Evolutionary conservation across 1,139 yeast genomes (phyloP), one percentile per base, ranked within the genome.

Genomic region (Geotrichum fermentans): DNA sequence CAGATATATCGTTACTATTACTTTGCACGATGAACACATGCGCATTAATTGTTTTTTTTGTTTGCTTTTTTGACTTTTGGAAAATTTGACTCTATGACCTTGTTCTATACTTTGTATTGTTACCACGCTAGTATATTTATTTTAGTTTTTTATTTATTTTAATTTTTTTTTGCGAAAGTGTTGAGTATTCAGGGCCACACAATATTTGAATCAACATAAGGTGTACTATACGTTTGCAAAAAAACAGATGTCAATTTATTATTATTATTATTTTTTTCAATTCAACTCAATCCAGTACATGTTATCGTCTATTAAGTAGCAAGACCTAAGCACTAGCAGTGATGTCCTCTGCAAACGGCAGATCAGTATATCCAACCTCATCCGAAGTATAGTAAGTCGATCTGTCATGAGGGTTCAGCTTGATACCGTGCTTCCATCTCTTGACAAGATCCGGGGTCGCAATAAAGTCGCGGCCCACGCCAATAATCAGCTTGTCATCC

Each of bases 391-490:
- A 73, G 55, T 73, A 74, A 1, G 67, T 63, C 4, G 58, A 40
- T 52, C 77, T 62, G 48, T 73, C 65, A 52, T 72, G 72, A 14
- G 54, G 54, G 18, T 65, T 68, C 55, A 78, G 65, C 17, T 66
- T 62, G 24, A 55, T 45, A 17, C 24, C 24, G 5, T 18, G 17
- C 47, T 66, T 62, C 48, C 78, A 61, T 55, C 78, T 68, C 13
- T 65, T 51, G 3, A 71, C 72, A 43, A 79, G 66, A 60, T 79
- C 83, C 0, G 83, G n/a, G n/a, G n/a, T n/a, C n/a, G n/a, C n/a
- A n/a, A n/a, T n/a, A n/a, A n/a, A n/a, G n/a, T n/a, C n/a, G 83
- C 80, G 66, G 24, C 79, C 78, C 52, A 73, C 66, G 1, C 73
- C 79, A 47, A 74, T 63, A 43, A 74, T 51, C 1, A 77, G 69